Base-by-base conservation (phyloP, 352 stramenopile genomes). In the Phytophthora agathidicida region DNA sequence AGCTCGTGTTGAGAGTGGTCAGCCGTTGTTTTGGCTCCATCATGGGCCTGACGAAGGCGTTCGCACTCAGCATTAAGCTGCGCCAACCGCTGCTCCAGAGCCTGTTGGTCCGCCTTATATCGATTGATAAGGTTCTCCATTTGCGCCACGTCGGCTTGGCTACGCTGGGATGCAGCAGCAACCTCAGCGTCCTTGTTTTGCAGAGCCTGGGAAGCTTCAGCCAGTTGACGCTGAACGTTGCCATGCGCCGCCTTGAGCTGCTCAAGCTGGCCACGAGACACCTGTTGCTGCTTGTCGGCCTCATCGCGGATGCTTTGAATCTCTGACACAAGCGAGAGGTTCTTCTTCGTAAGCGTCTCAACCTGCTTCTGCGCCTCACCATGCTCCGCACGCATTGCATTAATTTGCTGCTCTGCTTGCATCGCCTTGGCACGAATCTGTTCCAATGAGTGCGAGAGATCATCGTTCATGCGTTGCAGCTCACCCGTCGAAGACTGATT, bases 331-430 rank as follows among this genome's bases (percentile, higher is more conserved):
- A 91, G 41, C 14, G 58, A 60, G 7, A 81, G 45, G 31, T 91
- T 89, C 65, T 93, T 90, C 35, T 77, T 82, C 13, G 74, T 84
- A 5, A 91, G 60, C 10, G 72, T 43, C 53, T 88, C 74, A 3
- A 93, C 33, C 58, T 90, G 75, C n/a, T 61, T 61, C 38, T 86
- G 70, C 6, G 72, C 23, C 10, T 76, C 65, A 19, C 53, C 54
- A 13, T 83, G 55, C 20, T 89, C 71, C 0, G 43, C 50, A 13
- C 74, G 59, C 41, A 72, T 68, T 2, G 53, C 39, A 16, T 71
- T 71, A 13, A 83, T 24, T 38, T 90, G 65, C 38, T 80, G 59
- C 51, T 95, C 75, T 10, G 83, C 36, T 32, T 71, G 65, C 43
- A 61, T 51, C 3, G 73, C 39, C 58, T 81, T 71, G 2, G 46